Conservation (phyloP, 1,139 yeast genomes). For the Saccharomyces hybrid region DNA sequence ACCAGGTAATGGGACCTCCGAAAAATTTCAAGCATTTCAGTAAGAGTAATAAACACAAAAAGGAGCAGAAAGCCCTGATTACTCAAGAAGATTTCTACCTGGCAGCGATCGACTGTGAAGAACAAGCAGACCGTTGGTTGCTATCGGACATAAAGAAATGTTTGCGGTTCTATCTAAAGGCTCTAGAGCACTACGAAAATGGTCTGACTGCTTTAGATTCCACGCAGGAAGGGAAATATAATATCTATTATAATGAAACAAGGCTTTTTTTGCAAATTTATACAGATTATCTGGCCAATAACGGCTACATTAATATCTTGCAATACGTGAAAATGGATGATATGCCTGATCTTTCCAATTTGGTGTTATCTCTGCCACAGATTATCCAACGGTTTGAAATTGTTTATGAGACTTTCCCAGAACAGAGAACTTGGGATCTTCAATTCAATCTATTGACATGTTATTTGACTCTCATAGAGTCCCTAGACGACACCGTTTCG, state of each 20-base stretch:
- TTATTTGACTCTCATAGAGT: conserved; percentile 22
- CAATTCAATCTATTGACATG: conserved; percentile 27
- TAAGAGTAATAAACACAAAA: conserved; percentile 6
- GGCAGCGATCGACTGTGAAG: conserved; percentile 28
- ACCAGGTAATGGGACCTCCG: background rate
- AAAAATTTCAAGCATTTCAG: background rate
- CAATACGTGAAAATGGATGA: conserved; percentile 24
- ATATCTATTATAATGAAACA: conserved; percentile 27
- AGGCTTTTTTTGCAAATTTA: conserved; percentile 26
- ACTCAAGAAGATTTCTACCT: conserved; percentile 28
- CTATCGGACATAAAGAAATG: conserved; percentile 29
- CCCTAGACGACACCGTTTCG: conserved; percentile 8
- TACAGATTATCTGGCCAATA: conserved; percentile 25
- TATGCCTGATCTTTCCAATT: conserved; percentile 11
- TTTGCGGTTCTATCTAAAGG: conserved; percentile 23
- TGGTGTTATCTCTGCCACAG: conserved; percentile 16
- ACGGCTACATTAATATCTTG: conserved; percentile 27
- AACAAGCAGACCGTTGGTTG: conserved; percentile 32
- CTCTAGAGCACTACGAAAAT: conserved; percentile 22
- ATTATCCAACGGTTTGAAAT: conserved; percentile 21
- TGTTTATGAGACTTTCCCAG: conserved; percentile 14
- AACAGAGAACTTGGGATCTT: conserved; percentile 28
- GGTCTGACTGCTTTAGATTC: conserved; percentile 18
- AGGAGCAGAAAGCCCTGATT: conserved; percentile 8
- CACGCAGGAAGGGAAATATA: conserved; percentile 17